phyloP scores from a whole-genome alignment of 2,329 filamentous ascomycete genomes.

The Nannizziopsis arthrosporioides region DNA sequence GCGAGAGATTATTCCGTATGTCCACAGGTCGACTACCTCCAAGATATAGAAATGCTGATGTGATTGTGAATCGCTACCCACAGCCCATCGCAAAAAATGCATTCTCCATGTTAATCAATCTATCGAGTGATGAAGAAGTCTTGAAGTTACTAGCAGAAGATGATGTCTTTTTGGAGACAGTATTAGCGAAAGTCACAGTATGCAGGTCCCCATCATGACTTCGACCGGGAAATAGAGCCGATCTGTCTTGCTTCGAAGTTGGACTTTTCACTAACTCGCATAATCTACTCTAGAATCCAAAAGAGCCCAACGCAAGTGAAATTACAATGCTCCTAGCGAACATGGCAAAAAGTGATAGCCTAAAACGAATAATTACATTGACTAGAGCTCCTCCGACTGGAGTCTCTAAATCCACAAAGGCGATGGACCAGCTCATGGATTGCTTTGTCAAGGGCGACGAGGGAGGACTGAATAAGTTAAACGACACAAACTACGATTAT shows the following conservation, averaged over 20 bases:
- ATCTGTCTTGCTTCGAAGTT: neutral
- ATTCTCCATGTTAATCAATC: constrained; percentile 62
- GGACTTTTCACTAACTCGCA: neutral
- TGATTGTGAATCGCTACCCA: neutral
- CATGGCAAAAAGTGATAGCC: constrained; percentile 63
- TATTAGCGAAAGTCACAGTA: constrained; percentile 64
- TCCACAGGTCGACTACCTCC: constrained; percentile 10
- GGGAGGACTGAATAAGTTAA: constrained; percentile 64
- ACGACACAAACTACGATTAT: constrained; percentile 60
- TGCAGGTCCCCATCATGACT: constrained; percentile 39
- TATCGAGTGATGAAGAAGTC: constrained; percentile 73
- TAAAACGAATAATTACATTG: constrained; percentile 57
- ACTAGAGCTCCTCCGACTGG: constrained; percentile 57
- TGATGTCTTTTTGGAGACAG: constrained; percentile 63
- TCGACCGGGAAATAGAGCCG: too few relatives aligned
- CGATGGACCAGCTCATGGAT: constrained; percentile 85
- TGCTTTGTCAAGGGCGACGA: constrained; percentile 88
- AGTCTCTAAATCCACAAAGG: constrained; percentile 59
- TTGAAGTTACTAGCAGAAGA: constrained; percentile 63
- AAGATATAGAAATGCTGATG: constrained; percentile 2
- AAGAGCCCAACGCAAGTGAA: constrained; percentile 72
- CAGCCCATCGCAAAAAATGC: constrained; percentile 88
- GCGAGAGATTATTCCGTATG: constrained; percentile 70
- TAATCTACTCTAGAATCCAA: constrained; percentile 26
- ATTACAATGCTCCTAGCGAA: constrained; percentile 90